phyloP scores from a whole-genome alignment of 257 asterid species.

The Solanum megistacrolobum region DNA sequence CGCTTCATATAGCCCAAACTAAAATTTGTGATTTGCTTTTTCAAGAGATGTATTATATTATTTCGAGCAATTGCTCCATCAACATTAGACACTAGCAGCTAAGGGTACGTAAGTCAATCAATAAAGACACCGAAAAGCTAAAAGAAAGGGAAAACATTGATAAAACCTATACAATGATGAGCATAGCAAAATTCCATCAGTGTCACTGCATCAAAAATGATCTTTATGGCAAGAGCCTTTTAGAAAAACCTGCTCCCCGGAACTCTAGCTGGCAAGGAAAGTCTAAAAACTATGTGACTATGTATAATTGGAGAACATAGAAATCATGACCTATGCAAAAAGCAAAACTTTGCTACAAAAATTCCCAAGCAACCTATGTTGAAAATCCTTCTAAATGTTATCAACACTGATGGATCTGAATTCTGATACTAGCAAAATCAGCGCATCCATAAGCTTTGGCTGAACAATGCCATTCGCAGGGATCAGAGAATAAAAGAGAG shows the following conservation, averaged over 20 bases:
- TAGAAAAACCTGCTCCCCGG: slow-evolving; percentile 17
- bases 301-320: slow-evolving; percentile 9
- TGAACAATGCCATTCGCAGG: slow-evolving; percentile 7
- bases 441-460: neutral
- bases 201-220: too few relatives aligned
- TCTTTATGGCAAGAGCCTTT: slow-evolving; percentile 8
- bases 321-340: slow-evolving; percentile 22
- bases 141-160: neutral
- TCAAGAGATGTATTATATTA: slow-evolving; percentile 19
- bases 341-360: slow-evolving; percentile 12
- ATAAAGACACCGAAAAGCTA: neutral
- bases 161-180: slow-evolving; percentile 27
- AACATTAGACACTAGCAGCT: slow-evolving; percentile 29
- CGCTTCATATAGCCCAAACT: slow-evolving; percentile 19
- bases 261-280: slow-evolving; percentile 2
- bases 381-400: slow-evolving; percentile 12
- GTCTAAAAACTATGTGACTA: slow-evolving; percentile 12
- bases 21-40: slow-evolving; percentile 9
- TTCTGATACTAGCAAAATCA: neutral
- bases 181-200: slow-evolving; percentile 20
- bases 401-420: slow-evolving; percentile 6
- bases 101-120: slow-evolving; percentile 9
- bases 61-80: slow-evolving; percentile 25
- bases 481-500: neutral
- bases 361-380: slow-evolving; percentile 23